Percentiles rank a stretch among this genome's conserved stretches.
phyloP scores from a whole-genome alignment of 768 basidiomycete genomes.

The Suillus occidentalis region DNA sequence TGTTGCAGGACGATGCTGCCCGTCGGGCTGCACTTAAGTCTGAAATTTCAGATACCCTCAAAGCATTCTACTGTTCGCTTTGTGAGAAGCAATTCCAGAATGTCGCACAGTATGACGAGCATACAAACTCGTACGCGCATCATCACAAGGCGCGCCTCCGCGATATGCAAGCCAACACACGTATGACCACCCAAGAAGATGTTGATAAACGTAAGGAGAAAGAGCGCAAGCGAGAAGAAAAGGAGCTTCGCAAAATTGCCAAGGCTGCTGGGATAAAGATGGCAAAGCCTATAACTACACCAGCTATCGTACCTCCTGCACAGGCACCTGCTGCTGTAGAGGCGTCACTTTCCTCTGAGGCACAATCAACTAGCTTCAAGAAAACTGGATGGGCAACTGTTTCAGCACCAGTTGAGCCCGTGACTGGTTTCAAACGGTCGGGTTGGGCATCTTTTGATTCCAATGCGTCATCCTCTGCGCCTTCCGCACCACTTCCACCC shows the following conservation, averaged over 20 bases:
- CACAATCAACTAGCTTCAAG: slow-evolving; percentile 34
- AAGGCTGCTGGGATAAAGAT: slow-evolving; percentile 80
- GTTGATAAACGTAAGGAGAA: slow-evolving; percentile 79
- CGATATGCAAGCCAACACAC: slow-evolving; percentile 78
- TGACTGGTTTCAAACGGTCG: slow-evolving; percentile 14
- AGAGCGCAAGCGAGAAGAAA: slow-evolving; percentile 83
- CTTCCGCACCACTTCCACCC: slow-evolving; percentile 21
- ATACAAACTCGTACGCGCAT: slow-evolving; percentile 87
- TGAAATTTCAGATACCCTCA: slow-evolving; percentile 67
- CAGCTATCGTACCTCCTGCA: slow-evolving; percentile 21
- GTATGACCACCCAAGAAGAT: slow-evolving; percentile 65
- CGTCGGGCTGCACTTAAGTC: slow-evolving; percentile 63
- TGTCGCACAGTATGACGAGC: slow-evolving; percentile 86
- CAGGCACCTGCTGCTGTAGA: slow-evolving; percentile 21
- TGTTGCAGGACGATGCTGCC: slow-evolving; percentile 57
- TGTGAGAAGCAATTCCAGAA: slow-evolving; percentile 89
- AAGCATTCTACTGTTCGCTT: slow-evolving; percentile 76
- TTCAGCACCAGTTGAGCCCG: slow-evolving; percentile 12
- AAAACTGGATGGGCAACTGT: slow-evolving; percentile 53
- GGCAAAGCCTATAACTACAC: slow-evolving; percentile 29
- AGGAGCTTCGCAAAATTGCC: slow-evolving; percentile 80
- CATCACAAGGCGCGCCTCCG: slow-evolving; percentile 81
- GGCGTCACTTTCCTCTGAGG: slow-evolving; percentile 15
- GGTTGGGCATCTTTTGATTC: slow-evolving; percentile 19
- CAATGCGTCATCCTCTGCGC: slow-evolving; percentile 21